Evolutionary conservation across 805 yeast genomes (phyloP), one percentile per base, ranked within the genome.

Genomic region (Kodamaea restingae): DNA sequence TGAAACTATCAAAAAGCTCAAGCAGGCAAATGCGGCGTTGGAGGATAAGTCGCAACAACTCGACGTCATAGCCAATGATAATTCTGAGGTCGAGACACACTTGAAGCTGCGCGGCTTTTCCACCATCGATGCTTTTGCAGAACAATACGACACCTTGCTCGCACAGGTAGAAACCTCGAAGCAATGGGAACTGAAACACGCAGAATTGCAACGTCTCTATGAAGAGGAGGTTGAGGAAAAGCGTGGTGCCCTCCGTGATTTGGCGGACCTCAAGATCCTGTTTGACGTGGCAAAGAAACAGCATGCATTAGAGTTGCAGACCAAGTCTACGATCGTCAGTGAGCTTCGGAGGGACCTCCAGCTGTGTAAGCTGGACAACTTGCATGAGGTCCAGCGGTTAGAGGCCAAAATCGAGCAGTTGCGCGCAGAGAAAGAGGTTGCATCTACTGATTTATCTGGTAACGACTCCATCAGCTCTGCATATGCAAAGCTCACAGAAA

Each of bases 371-470:
- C 67, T 49, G 45, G 65, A 41, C 49, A 60, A 49, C 48, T 40
- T 52, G 51, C 15, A 54, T 50, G 40, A 55, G 47, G 69, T 79
- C 12, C 60, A 72, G 24, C 60, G 81, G 36, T 61, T 87, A 22
- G 96, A 88, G 54, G 73, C 72, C 14, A 79, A 80, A 43, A 69
- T 86, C 38, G 97, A 91, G 60, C 65, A 69, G 21, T 61, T 83
- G 38, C 68, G 96, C 32, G 67, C 78, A 21, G 76, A 77, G 47
- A 64, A 76, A 18, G 96, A 88, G 54, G 28, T 29, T 11, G 14
- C 20, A 17, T 17, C 28, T 9, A 35, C 31, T 6, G 31, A 15
- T 2, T 24, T 21, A 15, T 11, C 12, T 17, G 22, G 22, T 8
- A 24, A 15, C 4, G 18, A 22, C 21, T 7, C 10, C 2, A 25